Base-by-base conservation (phyloP, 2,329 filamentous ascomycete species). In the Ramichloridium luteum region DNA sequence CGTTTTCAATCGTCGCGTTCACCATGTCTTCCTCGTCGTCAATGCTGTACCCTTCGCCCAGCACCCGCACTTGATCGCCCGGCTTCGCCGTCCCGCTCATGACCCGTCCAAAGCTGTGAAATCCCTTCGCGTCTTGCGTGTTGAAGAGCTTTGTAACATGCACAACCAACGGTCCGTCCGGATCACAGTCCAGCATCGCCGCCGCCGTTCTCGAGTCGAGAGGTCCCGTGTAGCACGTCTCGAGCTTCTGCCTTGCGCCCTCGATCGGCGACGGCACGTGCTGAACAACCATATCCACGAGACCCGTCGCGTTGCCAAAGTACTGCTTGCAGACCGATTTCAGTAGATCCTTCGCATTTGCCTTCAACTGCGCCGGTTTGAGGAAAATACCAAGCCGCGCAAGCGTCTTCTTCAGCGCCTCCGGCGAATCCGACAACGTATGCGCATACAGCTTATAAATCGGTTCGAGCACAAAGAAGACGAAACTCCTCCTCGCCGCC, bases 1-100 rank as follows among this genome's bases (percentile, higher is more conserved):
- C 86, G 43, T 85, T 77, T 2, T 75, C 72, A 38, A 98, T 80
- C 0, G 79, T 88, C 16, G 84, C 84, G 49, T 76, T 68, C 0
- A 79, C 81, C 84, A 96, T 96, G 50, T 98, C 90, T 65, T 98
- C 90, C 53, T 96, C 86, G 43, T 98, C 90, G 45, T 98, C 90
- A 10, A 93, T 72, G 4, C 86, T 94, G 58, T 96, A 98, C 4
- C 82, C 82, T 54, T 98, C 90, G 29, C 90, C 90, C 1, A 98
- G 73, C 9, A 98, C 86, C 25, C 90, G 77, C 11, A 98, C 84
- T 45, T 83, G 75, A 50, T 80, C 70, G 12, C 82, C 81, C 13
- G 85, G 80, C 17, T 74, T 76, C 14, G 81, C 90, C 16, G 83
- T 90, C 34, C 90, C 90, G 50, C 88, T 94, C 67, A 96, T 72